Evolutionary conservation across 2,329 filamentous ascomycete species (phyloP), one percentile per base, ranked within the genome.

Genomic region (Celoporthe dispersa): DNA sequence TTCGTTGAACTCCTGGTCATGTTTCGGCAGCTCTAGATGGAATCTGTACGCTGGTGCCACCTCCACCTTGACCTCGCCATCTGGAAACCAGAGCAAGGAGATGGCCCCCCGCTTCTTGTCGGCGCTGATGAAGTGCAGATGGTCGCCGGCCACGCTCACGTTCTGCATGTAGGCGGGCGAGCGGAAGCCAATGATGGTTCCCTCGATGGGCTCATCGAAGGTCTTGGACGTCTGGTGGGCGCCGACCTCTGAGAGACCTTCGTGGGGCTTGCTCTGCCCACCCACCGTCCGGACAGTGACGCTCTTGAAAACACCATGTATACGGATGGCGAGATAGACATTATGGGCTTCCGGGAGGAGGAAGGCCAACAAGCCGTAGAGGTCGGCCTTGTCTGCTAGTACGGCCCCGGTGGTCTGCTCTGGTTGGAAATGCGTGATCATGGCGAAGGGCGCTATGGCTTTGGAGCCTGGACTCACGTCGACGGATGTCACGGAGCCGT

Each of bases 101-200:
- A 48, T 80, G 79, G 0, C 79, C 79, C 78, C 79, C 3, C 68
- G 71, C 35, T 73, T 72, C 51, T 75, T 71, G 68, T 80, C 78
- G 55, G 76, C 75, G 28, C 68, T 76, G 71, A 80, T 79, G 62
- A 80, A 80, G 62, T 80, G 79, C 60, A 80, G 51, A 41, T 80
- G 79, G 31, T 78, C 75, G 3, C 79, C 79, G 1, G 77, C 75
- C 0, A 80, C 78, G 69, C 78, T 79, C 35, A 80, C 73, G 11
- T 78, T 77, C 73, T 78, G 76, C 31, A 77, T 73, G 70, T 78
- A 80, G 28, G 70, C 73, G 0, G 79, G 79, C 37, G 75, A 77
- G 33, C 77, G 68, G 67, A 80, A 80, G 8, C 78, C 79, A 5
- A 80, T 51, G 2, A 80, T 72, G 2, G 77, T 77, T 0, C 79